Evolutionary conservation across 768 basidiomycete species (phyloP), one percentile per base, ranked within the genome.

Genomic region (Pleurotus giganteus): DNA sequence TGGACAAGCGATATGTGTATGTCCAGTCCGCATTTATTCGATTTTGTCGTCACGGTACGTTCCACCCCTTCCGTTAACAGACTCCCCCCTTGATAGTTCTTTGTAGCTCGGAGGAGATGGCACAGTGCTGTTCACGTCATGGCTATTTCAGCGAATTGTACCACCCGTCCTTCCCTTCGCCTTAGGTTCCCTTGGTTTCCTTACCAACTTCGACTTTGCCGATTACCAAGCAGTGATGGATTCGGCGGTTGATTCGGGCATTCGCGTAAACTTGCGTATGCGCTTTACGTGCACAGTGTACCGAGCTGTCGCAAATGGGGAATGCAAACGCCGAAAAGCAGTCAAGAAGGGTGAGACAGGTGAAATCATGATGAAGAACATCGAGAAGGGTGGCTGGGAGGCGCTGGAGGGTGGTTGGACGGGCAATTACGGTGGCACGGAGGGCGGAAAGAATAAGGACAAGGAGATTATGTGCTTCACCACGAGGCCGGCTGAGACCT

Each of bases 221-320:
- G 84, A 97, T 71, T 84, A 96, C 74, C 78, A 86, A 65, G 69
- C 83, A 7, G 88, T 95, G 57, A 85, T 99, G 83, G 86, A 94
- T 72, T 84, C 84, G 64, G 86, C 84, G 36, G 84, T 98, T 56
- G 94, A 98, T 64, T 82, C 86, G 9, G 97, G 97, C 27, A 96
- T 99, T 59, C 88, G 95, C 7, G 95, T 98, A 54, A 99, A 99
- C 68, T 78, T 99, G 12, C 89, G 97, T 46, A 99, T 99, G 97
- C 86, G 97, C 26, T 99, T 99, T 70, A 98, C 96, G 6, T 98
- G 97, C 70, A 98, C 97, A 4, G 92, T 99, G 11, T 99, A 96
- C 69, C 90, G 97, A 36, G 90, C 94, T 4, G 85, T 97, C 39
- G 79, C 83, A 23, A 82, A 84, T 12, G 89, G 89, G 64, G 80